A percentile compares a stretch with the other conserved stretches of the same genome.
These are phyloP conservation scores for Leptodermis oblonga DNA, from an alignment of 257 asterid species.

Conservation along the genomic window DNA sequence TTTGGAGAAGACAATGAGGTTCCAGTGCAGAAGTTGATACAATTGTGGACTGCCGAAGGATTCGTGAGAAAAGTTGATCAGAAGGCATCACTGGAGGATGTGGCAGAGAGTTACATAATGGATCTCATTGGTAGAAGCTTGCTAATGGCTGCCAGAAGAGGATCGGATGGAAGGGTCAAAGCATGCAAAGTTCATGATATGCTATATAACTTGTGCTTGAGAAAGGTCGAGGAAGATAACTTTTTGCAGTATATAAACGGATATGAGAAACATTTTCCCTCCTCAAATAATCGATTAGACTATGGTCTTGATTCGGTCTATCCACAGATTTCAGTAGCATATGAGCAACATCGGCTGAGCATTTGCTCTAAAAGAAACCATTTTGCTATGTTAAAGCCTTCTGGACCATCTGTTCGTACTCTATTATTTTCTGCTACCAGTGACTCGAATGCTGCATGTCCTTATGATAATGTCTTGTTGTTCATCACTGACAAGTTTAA, in stretches of 20 bases:
- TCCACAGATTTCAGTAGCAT: background rate
- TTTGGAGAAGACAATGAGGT: conserved; percentile 12
- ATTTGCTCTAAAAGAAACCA: conserved; percentile 4
- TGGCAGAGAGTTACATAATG: conserved; percentile 3
- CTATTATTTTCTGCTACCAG: no score
- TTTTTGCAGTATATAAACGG: conserved; percentile 5
- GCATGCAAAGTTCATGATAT: conserved; percentile 11
- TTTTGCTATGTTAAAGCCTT: no score
- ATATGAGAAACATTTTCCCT: background rate
- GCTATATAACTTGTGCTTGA: conserved; percentile 17
- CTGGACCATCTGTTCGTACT: no score
- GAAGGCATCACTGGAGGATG: background rate
- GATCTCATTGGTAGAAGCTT: no score
- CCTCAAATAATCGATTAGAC: background rate
- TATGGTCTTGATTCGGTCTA: background rate
- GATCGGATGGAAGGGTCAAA: no score
- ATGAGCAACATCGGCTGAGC: background rate
- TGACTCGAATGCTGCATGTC: background rate
- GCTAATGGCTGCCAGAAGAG: no score
- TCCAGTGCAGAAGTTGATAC: conserved; percentile 6
- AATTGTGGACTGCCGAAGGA: conserved; percentile 20
- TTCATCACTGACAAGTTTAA: background rate
- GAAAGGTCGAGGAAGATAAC: conserved; percentile 8
- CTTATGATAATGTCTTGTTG: background rate
- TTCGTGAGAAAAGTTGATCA: background rate